Base-by-base conservation (phyloP, 768 basidiomycete genomes). In the Termitomyces sp. region DNA sequence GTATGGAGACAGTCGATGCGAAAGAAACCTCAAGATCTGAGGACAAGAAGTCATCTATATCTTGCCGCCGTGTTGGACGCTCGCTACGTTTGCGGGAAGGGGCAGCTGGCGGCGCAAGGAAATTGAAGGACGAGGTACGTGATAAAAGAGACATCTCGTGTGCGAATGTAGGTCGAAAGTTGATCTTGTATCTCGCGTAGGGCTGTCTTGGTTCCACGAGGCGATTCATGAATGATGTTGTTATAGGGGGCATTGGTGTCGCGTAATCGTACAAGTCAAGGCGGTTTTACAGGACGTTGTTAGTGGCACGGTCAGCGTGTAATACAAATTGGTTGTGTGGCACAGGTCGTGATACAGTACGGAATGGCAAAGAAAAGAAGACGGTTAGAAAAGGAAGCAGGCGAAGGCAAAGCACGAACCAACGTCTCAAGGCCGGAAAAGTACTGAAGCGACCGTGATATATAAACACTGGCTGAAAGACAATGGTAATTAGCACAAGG, bases 1-100 rank as follows among this genome's bases (percentile, higher is more conserved):
- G 79, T 46, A 93, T 73, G 7, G 91, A 93, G 68, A 92, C 85
- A 58, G 80, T 89, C 30, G 89, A 91, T 7, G 88, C 88, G 65
- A 93, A 93, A 28, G 90, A 91, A 39, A 84, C 73, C 67, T 93
- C 91, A 47, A 91, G 79, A 64, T 89, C 89, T n/a, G 86, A 86
- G 34, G 84, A 82, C 50, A 84, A 75, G 65, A 83, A 85, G 42
- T 86, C 83, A 59, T 89, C 84, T 52, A 82, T 68, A 57, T 86
- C 82, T 63, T 82, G 78, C 62, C 70, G 71, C 59, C 66, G 72
- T 62, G 70, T 67, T 64, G 72, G 68, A 54, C 72, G 70, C 61
- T 80, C 78, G 56, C 69, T 78, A 55, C 72, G 77, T 69, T 81
- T 83, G 63, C 79, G 77, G 39, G 77, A 70, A 56, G 76, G 78